These are phyloP conservation scores for Begonia masoniana DNA, from an alignment of 306 rosid genomes.

Conservation along the genomic window DNA sequence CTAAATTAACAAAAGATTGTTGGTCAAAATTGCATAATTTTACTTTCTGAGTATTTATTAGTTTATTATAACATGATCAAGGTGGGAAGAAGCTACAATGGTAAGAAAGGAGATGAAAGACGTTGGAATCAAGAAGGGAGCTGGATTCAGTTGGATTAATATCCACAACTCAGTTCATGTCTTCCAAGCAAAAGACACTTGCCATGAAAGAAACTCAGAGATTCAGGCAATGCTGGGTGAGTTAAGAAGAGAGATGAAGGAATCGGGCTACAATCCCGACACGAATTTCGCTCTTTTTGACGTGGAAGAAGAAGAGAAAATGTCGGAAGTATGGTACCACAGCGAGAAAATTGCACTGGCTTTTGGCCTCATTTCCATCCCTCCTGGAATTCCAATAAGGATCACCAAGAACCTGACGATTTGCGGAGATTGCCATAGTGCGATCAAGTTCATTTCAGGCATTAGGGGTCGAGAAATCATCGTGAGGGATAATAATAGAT, in stretches of 20 bases:
- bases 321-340: conserved; percentile 67
- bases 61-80: conserved; percentile 10
- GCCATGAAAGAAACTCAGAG: conserved; percentile 49
- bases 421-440: conserved; percentile 34
- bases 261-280: conserved; percentile 58
- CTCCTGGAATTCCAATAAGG: conserved; percentile 40
- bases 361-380: conserved; percentile 66
- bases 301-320: conserved; percentile 68
- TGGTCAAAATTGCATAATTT: background rate
- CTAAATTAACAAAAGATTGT: background rate
- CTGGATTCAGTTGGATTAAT: conserved; percentile 74
- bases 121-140: conserved; percentile 59
- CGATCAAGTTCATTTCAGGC: conserved; percentile 38
- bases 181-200: conserved; percentile 68
- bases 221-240: conserved; percentile 56
- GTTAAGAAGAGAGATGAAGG: conserved; percentile 43
- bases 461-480: conserved; percentile 10
- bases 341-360: conserved; percentile 80
- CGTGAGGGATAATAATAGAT: background rate
- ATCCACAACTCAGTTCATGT: conserved; percentile 48
- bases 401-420: conserved; percentile 53
- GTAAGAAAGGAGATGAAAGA: conserved; percentile 71
- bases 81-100: conserved; percentile 88
- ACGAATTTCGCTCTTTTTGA: conserved; percentile 56
- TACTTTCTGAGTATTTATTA: too few species aligned